Conservation (phyloP, 2,329 filamentous ascomycete species). For the Aspergillus amoenus region DNA sequence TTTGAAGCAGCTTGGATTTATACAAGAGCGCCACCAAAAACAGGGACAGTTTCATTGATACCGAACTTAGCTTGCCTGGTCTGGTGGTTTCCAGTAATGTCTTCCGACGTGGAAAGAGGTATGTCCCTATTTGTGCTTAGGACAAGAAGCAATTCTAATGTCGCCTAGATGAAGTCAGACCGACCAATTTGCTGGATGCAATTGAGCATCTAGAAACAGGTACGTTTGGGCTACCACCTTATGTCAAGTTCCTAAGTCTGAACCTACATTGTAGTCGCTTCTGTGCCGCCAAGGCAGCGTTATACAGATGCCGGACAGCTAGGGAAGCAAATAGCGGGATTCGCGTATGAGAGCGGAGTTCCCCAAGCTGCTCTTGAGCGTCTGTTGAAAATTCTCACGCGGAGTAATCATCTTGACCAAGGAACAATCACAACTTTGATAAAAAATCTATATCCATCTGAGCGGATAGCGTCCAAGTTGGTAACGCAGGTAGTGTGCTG, state of each 20-base stretch:
- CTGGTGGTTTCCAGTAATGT: conserved; percentile 14
- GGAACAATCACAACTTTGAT: conserved; percentile 67
- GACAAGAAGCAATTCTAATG: conserved; percentile 3
- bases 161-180: conserved; percentile 14
- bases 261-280: conserved; percentile 30
- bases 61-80: not conserved
- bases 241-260: not conserved
- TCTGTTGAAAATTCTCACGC: conserved; percentile 66
- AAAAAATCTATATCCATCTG: conserved; percentile 74
- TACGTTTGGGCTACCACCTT: conserved; percentile 16
- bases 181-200: conserved; percentile 31
- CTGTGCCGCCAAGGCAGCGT: conserved; percentile 64
- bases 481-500: conserved; percentile 68
- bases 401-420: conserved; percentile 71
- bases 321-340: conserved; percentile 62
- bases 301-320: conserved; percentile 61
- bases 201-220: conserved; percentile 39
- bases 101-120: conserved; percentile 19
- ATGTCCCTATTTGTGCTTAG: not conserved
- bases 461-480: conserved; percentile 59
- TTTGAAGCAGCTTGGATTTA: not conserved
- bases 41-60: not conserved
- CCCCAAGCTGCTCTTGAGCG: conserved; percentile 58
- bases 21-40: not conserved
- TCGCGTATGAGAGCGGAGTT: conserved; percentile 69